Evolutionary conservation across 176 grass and related monocot species (phyloP).

Genomic region (Chloris gayana): DNA sequence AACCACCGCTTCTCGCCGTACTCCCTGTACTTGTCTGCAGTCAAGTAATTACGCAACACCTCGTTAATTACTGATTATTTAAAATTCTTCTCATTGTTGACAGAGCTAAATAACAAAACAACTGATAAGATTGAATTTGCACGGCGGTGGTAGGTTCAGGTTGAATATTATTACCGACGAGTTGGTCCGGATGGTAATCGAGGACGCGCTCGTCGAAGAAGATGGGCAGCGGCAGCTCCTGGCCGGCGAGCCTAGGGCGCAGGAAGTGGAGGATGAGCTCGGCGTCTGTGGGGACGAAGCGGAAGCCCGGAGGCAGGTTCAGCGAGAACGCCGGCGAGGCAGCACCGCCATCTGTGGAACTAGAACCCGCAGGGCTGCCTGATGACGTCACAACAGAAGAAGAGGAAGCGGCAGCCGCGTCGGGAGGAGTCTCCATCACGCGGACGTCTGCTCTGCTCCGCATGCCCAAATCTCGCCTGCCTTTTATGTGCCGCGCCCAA

Average conservation of each 20-base stretch:
- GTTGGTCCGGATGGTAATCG: background rate
- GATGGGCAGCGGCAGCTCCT: background rate
- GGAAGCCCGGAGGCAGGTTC: conserved; percentile 9
- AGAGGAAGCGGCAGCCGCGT: too few relatives aligned
- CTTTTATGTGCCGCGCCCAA: background rate
- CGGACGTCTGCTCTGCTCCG: background rate
- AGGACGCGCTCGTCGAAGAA: background rate
- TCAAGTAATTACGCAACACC: too few relatives aligned
- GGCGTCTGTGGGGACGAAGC: conserved; percentile 7
- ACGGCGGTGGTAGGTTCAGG: background rate
- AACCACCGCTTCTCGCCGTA: conserved; percentile 31
- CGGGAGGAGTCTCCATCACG: background rate
- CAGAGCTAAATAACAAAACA: background rate
- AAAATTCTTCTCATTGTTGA: too few relatives aligned
- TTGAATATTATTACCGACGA: conserved; percentile 11
- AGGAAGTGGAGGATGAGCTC: conserved; percentile 40
- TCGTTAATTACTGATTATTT: too few relatives aligned
- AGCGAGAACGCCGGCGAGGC: background rate
- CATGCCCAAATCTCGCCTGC: too few relatives aligned
- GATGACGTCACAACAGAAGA: background rate
- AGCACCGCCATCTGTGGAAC: too few relatives aligned
- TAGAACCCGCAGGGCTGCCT: background rate
- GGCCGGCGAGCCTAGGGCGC: background rate
- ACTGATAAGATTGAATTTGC: background rate
- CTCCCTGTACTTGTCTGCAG: conserved; percentile 5